These are phyloP conservation scores for Chamaecyparis obtusa DNA, from an alignment of 75 land plant species.

Conservation along the genomic window DNA sequence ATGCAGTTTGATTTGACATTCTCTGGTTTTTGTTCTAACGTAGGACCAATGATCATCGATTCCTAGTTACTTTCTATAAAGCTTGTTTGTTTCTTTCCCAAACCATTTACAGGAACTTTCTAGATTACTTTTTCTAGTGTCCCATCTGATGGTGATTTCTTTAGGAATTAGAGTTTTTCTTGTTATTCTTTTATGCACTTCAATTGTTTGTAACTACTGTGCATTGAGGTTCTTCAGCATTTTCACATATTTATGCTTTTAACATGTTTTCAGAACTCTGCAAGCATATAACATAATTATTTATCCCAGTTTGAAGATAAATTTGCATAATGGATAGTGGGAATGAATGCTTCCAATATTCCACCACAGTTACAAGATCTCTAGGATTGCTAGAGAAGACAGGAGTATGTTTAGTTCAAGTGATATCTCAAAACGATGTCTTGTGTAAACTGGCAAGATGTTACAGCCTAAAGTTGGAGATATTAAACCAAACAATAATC, in stretches of 20 bases:
- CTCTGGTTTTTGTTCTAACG: not conserved
- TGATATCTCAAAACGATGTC: not conserved
- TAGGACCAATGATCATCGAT: not conserved
- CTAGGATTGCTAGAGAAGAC: not conserved
- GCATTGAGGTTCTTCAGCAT: not conserved
- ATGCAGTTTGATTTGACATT: not conserved
- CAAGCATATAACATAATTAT: not conserved
- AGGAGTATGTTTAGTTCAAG: not conserved
- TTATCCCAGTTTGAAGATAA: not conserved
- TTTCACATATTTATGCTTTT: not conserved
- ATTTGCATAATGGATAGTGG: not conserved
- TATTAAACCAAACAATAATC: not conserved
- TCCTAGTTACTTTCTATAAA: not conserved
- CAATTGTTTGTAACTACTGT: not conserved
- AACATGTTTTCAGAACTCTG: not conserved
- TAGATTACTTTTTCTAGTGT: not conserved
- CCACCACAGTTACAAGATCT: not conserved
- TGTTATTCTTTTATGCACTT: not conserved
- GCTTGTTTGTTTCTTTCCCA: not conserved
- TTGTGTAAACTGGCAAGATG: not conserved
- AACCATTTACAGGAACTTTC: not conserved
- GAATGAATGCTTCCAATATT: not conserved
- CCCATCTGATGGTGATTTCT: not conserved
- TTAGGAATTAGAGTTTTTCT: not conserved
- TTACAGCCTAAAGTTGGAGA: not conserved